Evolutionary conservation across 192 early-diverging fungal genomes (phyloP), one percentile per base, ranked within the genome.

Genomic region (Rhizoclosmatium globosum): DNA sequence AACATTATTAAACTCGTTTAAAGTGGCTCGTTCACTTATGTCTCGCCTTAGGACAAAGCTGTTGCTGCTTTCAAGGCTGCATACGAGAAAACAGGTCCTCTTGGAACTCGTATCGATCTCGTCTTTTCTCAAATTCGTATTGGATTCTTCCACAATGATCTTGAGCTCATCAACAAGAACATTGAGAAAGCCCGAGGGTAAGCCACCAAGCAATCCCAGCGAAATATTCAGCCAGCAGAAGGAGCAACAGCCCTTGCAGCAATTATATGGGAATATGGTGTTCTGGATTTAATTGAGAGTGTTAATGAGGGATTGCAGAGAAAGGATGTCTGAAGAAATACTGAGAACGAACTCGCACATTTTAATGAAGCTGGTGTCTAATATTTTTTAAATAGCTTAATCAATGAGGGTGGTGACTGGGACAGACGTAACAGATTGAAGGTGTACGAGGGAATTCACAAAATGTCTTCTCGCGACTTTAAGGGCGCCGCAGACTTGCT

Each of bases 381-480:
- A 59, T 21, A 76, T 45, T 65, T n/a, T 45, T 7, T 70, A 38
- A 21, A 2, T 19, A 95, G 93, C 46, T 88, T 99, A 82, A 96
- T 98, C 76, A 94, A 99, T 81, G 95, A 98, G 87, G 96, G 97
- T 60, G 98, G 98, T 39, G 98, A 99, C 85, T 99, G 98, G 98
- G 98, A 99, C 89, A 91, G 98, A 59, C 91, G 98, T 74, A 99
- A 99, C 87, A 91, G 98, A 60, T 90, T 98, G 57, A 98, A 99
- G 88, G 96, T 95, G 2, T 95, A 98, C 78, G 95, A 99, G 81
- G 97, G 95, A 64, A 88, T 96, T 47, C 96, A 95, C 87, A 85
- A 91, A 77, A 93, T 97, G 90, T 95, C 96, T 13, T 93, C 95
- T 69, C 92, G 98, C 70, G 93, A 99, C 86, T 99, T 99, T 83